Percentiles rank a stretch among this genome's conserved stretches.
phyloP scores from a whole-genome alignment of 2,329 filamentous ascomycete species.

The Colletotrichum lindemuthianum region DNA sequence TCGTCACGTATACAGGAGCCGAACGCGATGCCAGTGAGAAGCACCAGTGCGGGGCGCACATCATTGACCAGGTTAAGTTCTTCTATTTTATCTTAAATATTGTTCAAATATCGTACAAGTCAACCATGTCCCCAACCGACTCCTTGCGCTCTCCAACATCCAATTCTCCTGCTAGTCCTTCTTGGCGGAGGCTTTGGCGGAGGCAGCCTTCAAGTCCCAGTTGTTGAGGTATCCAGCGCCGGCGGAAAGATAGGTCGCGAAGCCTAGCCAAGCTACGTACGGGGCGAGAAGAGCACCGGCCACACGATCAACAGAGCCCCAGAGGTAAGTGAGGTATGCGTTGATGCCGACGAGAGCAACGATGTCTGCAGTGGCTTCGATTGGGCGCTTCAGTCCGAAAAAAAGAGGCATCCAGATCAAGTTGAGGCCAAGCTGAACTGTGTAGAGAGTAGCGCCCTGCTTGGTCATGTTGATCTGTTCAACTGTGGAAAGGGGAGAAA shows the following conservation, averaged over 20 bases:
- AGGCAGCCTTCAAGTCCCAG: slow-evolving; percentile 63
- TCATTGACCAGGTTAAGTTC: no score
- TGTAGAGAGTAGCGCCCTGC: slow-evolving; percentile 82
- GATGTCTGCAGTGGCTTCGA: slow-evolving; percentile 80
- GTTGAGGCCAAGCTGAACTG: slow-evolving; percentile 86
- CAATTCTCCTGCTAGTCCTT: slow-evolving; percentile 10
- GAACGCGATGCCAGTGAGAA: no score
- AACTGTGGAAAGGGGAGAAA: slow-evolving; percentile 64
- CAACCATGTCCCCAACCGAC: no score
- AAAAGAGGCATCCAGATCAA: slow-evolving; percentile 93
- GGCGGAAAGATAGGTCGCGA: slow-evolving; percentile 85
- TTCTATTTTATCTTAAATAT: no score
- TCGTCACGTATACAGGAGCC: no score
- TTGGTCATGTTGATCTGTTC: slow-evolving; percentile 68
- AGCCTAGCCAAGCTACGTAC: slow-evolving; percentile 87
- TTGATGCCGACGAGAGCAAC: slow-evolving; percentile 77
- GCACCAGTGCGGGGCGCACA: no score
- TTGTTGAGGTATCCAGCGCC: slow-evolving; percentile 74
- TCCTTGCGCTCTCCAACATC: no score
- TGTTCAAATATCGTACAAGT: no score
- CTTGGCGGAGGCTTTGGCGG: slow-evolving; percentile 37
- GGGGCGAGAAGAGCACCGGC: slow-evolving; percentile 81
- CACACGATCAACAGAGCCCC: slow-evolving; percentile 77
- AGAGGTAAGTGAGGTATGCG: slow-evolving; percentile 78
- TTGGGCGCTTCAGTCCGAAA: slow-evolving; percentile 79